Percentiles rank a stretch among this genome's conserved stretches.
Conservation (phyloP, 768 basidiomycete species). For the Tulasnella sp. region DNA sequence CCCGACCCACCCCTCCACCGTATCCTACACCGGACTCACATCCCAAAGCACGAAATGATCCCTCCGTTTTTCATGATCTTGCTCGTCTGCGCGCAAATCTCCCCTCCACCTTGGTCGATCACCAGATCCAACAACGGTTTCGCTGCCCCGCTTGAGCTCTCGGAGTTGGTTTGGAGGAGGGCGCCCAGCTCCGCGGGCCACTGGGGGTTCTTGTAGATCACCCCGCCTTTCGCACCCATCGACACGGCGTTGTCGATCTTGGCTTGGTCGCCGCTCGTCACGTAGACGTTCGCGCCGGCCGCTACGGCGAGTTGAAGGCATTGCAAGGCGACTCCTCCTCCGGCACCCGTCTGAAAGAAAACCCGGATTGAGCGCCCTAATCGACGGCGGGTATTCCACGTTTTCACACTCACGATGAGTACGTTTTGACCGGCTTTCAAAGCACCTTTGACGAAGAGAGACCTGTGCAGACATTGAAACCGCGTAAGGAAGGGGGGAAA, state of each 20-base stretch:
- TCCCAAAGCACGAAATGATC: constrained; percentile 52
- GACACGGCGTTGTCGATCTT: constrained; percentile 57
- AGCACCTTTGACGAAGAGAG: constrained; percentile 50
- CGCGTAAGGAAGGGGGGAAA: neutral
- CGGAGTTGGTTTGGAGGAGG: constrained; percentile 28
- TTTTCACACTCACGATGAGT: constrained; percentile 35
- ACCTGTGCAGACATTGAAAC: constrained; percentile 36
- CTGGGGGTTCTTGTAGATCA: constrained; percentile 51
- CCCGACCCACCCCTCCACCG: neutral
- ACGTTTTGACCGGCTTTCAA: constrained; percentile 57
- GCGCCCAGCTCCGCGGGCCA: constrained; percentile 41
- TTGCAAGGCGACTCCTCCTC: constrained; percentile 72
- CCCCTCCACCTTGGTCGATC: constrained; percentile 59
- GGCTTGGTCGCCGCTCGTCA: constrained; percentile 56
- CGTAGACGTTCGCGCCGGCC: constrained; percentile 67
- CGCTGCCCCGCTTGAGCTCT: neutral
- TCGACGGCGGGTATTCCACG: neutral
- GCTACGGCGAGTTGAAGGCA: constrained; percentile 68
- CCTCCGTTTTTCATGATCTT: constrained; percentile 47
- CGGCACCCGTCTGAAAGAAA: constrained; percentile 45
- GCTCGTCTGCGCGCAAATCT: constrained; percentile 41
- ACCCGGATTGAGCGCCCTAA: neutral
- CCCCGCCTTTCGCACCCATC: constrained; percentile 69
- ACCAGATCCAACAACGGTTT: constrained; percentile 40
- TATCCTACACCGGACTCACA: constrained; percentile 38